Evolutionary conservation across 2,329 filamentous ascomycete species (phyloP).

Genomic region (Ceratocystiopsis brevicomis): DNA sequence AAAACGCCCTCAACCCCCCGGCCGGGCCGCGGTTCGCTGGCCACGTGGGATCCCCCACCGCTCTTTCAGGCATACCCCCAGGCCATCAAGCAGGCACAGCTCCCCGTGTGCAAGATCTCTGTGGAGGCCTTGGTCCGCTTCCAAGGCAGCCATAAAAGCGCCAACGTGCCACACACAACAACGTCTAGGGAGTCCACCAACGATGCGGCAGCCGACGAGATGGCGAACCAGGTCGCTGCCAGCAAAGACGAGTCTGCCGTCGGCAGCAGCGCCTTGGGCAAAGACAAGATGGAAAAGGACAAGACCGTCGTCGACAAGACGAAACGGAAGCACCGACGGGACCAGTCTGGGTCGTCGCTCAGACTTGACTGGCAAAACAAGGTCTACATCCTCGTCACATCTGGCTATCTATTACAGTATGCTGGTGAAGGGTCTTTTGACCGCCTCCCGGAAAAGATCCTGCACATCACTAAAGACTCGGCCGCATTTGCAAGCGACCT

Average conservation of each 20-base stretch:
- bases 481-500: slow-evolving; percentile 65
- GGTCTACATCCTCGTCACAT: slow-evolving; percentile 51
- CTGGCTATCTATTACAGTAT: slow-evolving; percentile 60
- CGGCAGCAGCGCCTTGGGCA: too few species aligned
- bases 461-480: slow-evolving; percentile 54
- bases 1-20: too few species aligned
- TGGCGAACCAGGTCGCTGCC: slow-evolving; percentile 1
- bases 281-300: neutral
- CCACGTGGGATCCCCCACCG: slow-evolving; percentile 49
- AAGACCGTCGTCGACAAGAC: slow-evolving; percentile 19
- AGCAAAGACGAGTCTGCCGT: slow-evolving; percentile 12
- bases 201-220: slow-evolving; percentile 8
- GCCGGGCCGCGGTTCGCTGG: slow-evolving; percentile 15
- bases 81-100: slow-evolving; percentile 52
- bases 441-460: slow-evolving; percentile 52
- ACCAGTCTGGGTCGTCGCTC: slow-evolving; percentile 20
- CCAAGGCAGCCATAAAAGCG: slow-evolving; percentile 21
- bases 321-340: slow-evolving; percentile 23
- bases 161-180: neutral
- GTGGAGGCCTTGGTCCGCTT: slow-evolving; percentile 50
- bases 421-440: slow-evolving; percentile 50
- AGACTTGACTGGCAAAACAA: slow-evolving; percentile 50
- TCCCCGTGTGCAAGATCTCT: slow-evolving; percentile 48
- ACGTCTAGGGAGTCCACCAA: neutral
- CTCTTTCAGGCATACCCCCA: slow-evolving; percentile 79